Evolutionary conservation across 1,284 basidiomycete genomes (phyloP), one percentile per base, ranked within the genome.

Genomic region (Marasmius tenuissimus): DNA sequence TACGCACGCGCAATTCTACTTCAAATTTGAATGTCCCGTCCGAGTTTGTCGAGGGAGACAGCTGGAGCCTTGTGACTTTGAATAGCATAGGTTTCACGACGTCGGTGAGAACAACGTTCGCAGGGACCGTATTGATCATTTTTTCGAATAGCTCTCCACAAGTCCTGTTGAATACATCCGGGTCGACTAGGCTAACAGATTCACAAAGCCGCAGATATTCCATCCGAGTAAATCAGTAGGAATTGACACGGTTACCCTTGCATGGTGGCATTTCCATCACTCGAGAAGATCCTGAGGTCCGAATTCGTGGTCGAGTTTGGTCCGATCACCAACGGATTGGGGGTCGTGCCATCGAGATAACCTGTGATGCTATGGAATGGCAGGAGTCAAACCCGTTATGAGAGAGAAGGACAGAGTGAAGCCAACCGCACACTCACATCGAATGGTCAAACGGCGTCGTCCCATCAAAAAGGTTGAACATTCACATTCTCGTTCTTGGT

Each of bases 71-170:
- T 7, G 37, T 16, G 7, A 68, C 60, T 48, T 69, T 67, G n/a
- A 57, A 62, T n/a, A 64, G 61, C 11, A 70, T 48, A 10, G 66
- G 67, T 6, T 63, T 57, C n/a, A 70, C 59, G 14, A 47, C 39
- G 1, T 70, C 65, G 0, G 68, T 66, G 11, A 70, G 61, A 8
- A 34, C 62, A 4, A 70, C 69, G 37, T 54, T 58, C 1, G 37
- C 56, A 3, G 71, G 69, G 3, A 72, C 69, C 18, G 67, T 70
- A 42, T 72, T 65, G 34, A 72, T 62, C 69, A 72, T 70, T 12
- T 67, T 60, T 39, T 65, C 63, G 14, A 70, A 58, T 1, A 72
- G 51, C 16, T 16, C 56, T 4, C 18, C 50, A 59, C 71, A 72
- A 2, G 65, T 65, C 52, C 52, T 50, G 38, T 42, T 47, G 59